Base-by-base conservation (phyloP, 371 early-diverging fungal species). In the Mucor sp. region DNA sequence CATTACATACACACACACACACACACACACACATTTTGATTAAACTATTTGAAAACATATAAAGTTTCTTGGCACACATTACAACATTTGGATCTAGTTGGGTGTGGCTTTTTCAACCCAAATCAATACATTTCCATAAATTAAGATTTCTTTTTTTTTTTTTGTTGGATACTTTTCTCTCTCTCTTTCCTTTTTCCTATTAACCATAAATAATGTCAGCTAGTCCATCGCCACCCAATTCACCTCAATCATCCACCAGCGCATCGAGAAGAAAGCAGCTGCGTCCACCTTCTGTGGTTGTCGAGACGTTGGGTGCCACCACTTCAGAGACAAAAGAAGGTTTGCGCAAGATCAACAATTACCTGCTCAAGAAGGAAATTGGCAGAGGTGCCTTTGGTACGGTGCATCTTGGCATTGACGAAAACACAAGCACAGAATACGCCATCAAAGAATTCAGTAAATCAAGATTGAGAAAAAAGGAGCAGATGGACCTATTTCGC, bases 401-500 rank as follows among this genome's bases (percentile, higher is more conserved):
- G 8, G 99, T 98, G 0, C 88, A 92, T 74, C 80, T 91, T 27
- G 94, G 88, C 37, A 74, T 86, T 32, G 91, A 94, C 80, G 84
- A 73, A 32, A 76, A 68, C 19, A 87, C 87, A 5, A 58, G 64
- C 6, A 67, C 60, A 15, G 74, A 82, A 82, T 91, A 88, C 84
- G 95, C 97, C 9, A 89, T 96, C 67, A 98, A 98, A 78, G 96
- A 94, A 72, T 94, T 95, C 62, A 90, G 89, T 75, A 96, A 96
- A 71, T 77, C 89, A n/a, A 86, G 90, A 50, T 75, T 97, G 47
- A 89, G 94, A 58, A 90, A 90, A 58, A 87, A 87, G 65, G 88
- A 89, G 60, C 89, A 89, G 67, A 79, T 86, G 23, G 82, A 86
- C 43, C 72, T 80, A 58, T 77, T 87, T 62, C 81, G 82, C 12